Evolutionary conservation across 2,329 filamentous ascomycete genomes (phyloP).

Genomic region (Neofusicoccum cordaticola): DNA sequence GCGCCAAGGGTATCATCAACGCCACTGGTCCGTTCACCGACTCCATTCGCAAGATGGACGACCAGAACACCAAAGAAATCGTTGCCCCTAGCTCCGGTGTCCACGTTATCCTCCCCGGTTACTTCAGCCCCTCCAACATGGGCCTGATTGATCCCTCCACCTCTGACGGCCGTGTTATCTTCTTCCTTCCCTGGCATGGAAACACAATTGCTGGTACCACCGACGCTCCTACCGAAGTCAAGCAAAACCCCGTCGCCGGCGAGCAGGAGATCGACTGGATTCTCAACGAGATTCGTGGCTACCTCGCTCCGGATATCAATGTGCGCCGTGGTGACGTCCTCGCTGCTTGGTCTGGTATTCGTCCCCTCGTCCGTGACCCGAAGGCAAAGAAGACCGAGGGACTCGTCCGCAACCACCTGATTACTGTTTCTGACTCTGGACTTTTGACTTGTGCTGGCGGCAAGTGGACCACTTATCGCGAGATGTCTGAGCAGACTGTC

Average conservation of each 20-base stretch:
- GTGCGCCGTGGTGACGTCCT: conserved; percentile 84
- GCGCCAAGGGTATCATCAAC: conserved; percentile 80
- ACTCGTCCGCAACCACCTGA: conserved; percentile 80
- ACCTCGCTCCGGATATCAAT: conserved; percentile 79
- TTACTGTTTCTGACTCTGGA: conserved; percentile 75
- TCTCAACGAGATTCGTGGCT: conserved; percentile 75
- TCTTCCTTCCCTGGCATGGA: conserved; percentile 91
- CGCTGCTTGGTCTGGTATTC: conserved; percentile 84
- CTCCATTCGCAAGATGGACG: conserved; percentile 81
- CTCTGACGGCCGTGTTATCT: conserved; percentile 85
- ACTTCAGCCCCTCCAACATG: conserved; percentile 83
- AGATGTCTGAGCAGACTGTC: conserved; percentile 89
- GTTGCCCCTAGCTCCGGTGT: conserved; percentile 83
- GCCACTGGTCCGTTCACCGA: conserved; percentile 87
- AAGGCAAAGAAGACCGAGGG: conserved; percentile 83
- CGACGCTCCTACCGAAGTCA: conserved; percentile 72
- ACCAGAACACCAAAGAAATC: conserved; percentile 68
- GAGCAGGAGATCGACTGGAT: conserved; percentile 90
- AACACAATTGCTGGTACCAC: conserved; percentile 90
- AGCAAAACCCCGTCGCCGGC: conserved; percentile 69
- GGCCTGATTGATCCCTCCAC: conserved; percentile 83
- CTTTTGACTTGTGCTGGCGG: conserved; percentile 82
- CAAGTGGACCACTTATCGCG: conserved; percentile 90
- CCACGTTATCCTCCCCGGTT: conserved; percentile 82
- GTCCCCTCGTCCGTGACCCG: conserved; percentile 81